Percentiles rank a stretch among this genome's conserved stretches.
phyloP scores from a whole-genome alignment of 192 early-diverging fungal genomes.

The Backusella circina region DNA sequence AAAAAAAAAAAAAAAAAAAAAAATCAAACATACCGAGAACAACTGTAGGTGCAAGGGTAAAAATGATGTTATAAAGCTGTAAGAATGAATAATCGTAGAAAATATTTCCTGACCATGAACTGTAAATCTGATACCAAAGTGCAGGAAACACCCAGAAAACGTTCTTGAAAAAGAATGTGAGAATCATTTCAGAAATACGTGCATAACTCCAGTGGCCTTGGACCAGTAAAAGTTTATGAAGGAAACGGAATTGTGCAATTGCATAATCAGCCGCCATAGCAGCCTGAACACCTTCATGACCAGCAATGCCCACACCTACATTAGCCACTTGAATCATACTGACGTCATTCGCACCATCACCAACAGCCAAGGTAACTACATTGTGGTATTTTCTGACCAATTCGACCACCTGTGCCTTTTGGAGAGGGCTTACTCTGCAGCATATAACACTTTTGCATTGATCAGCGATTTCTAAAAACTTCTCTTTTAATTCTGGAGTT shows the following conservation, averaged over 20 bases:
- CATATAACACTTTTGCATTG: constrained; percentile 85
- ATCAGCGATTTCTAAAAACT: constrained; percentile 64
- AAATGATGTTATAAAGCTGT: constrained; percentile 79
- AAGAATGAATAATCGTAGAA: constrained; percentile 93
- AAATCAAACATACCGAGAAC: constrained; percentile 33
- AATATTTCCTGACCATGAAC: constrained; percentile 81
- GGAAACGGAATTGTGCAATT: constrained; percentile 87
- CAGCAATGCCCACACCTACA: constrained; percentile 74
- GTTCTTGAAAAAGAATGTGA: constrained; percentile 97
- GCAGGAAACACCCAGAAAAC: constrained; percentile 87
- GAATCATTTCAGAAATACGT: constrained; percentile 83
- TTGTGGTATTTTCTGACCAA: constrained; percentile 75
- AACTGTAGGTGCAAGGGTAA: constrained; percentile 63
- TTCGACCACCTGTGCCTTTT: constrained; percentile 95
- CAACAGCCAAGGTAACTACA: constrained; percentile 65
- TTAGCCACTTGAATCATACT: constrained; percentile 97
- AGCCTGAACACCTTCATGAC: constrained; percentile 84
- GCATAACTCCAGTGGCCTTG: constrained; percentile 92
- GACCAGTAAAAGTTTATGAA: constrained; percentile 84
- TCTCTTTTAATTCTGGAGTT: constrained; percentile 48
- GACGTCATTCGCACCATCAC: constrained; percentile 87
- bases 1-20: not conserved
- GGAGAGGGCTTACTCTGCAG: constrained; percentile 88
- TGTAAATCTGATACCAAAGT: constrained; percentile 94
- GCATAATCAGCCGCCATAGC: constrained; percentile 93